Base-by-base conservation (phyloP, 805 yeast species). In the Lachancea mirantina region DNA sequence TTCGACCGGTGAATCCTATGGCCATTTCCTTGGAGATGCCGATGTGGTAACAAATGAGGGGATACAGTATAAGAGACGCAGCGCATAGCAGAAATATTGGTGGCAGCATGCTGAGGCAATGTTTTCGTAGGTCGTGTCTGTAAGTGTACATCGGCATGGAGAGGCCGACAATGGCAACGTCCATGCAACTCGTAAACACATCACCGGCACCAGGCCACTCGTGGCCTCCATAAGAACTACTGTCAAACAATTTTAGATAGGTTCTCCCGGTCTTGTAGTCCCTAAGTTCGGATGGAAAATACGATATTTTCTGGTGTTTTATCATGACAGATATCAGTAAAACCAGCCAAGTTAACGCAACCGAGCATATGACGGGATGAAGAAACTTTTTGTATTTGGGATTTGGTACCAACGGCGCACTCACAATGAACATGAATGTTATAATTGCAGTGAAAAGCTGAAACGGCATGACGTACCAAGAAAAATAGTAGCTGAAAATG, bases 131-230 rank as follows among this genome's bases (percentile, higher is more conserved):
- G 45, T 82, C 94, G 10, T 57, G 57, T 30, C 92, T 59, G 55
- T 80, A 82, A 6, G 80, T 72, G 55, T 70, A 83, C 84, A 83
- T 79, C 3, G 94, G 87, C 31, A 83, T 58, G 14, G 88, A 72
- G 26, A 83, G 62, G 1, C 89, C 72, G 1, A 80, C 87, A 55
- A 83, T 83, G 2, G 85, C 73, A 6, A 80, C 69, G 47, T 82
- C 92, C 80, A 83, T 77, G 43, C 82, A 54, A 0, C 87, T 70
- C 5, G 76, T 52, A 23, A 83, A 64, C 11, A 83, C 63, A 49
- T 83, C 94, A 2, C 94, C 94, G 9, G 88, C 83, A 0, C 94
- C 94, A 1, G 94, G 92, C 70, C 74, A 69, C 14, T 55, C 50
- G 3, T 51, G 43, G 34, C 48, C 45, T 14, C 48, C 48, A 32